These are phyloP conservation scores for Corymbia citriodora DNA, from an alignment of 441 rosid species.

Conservation along the genomic window DNA sequence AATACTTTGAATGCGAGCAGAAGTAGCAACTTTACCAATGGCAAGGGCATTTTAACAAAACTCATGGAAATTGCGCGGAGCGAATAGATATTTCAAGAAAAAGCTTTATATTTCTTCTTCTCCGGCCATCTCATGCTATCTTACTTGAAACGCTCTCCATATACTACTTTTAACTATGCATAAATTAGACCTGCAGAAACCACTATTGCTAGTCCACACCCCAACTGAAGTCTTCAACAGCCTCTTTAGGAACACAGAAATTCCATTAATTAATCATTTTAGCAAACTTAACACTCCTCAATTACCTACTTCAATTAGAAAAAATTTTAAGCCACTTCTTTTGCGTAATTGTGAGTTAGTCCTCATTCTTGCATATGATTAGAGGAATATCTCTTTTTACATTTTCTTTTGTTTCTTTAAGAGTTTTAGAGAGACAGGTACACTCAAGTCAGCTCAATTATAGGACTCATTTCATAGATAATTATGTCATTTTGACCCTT, in stretches of 20 bases:
- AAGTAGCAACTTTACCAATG: no score
- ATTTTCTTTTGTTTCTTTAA: neutral
- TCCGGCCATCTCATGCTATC: neutral
- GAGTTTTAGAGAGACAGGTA: neutral
- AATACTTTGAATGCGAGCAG: no score
- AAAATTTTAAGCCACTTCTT: neutral
- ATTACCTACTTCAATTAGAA: neutral
- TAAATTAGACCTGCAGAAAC: neutral
- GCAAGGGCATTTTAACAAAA: neutral
- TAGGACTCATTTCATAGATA: neutral
- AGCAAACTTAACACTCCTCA: neutral
- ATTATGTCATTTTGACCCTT: neutral
- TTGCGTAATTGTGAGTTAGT: neutral
- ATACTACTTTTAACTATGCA: neutral
- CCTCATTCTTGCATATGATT: neutral
- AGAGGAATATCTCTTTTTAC: neutral
- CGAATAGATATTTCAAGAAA: no score
- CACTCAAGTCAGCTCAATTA: neutral
- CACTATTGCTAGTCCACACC: neutral
- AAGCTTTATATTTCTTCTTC: neutral
- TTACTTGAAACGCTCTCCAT: neutral
- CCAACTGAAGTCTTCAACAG: neutral
- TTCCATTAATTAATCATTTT: neutral
- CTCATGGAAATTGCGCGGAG: neutral
- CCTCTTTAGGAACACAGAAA: neutral